Evolutionary conservation across 768 basidiomycete species (phyloP).

Genomic region (Lactifluus pinguis): DNA sequence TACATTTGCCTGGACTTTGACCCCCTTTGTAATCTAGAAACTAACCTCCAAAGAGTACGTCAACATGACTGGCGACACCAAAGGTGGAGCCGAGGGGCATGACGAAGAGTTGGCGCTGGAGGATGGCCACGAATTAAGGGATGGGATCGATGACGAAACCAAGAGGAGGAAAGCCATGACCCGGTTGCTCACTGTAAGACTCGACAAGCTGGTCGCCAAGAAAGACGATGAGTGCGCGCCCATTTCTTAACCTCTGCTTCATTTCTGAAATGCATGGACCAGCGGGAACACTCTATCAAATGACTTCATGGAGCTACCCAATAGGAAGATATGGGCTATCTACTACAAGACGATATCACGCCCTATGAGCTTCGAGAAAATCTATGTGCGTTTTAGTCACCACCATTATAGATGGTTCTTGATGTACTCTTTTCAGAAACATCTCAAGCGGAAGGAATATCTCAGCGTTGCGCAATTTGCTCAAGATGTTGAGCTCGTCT

Average conservation of each 20-base stretch:
- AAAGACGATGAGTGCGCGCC: conserved; percentile 57
- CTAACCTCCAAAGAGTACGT: conserved; percentile 38
- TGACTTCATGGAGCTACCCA: conserved; percentile 81
- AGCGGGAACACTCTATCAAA: conserved; percentile 61
- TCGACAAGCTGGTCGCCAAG: conserved; percentile 67
- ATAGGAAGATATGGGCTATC: conserved; percentile 64
- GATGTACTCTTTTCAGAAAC: conserved; percentile 44
- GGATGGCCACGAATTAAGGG: conserved; percentile 35
- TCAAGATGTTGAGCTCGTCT: conserved; percentile 82
- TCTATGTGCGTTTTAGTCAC: conserved; percentile 47
- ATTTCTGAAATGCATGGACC: not conserved
- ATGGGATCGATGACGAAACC: conserved; percentile 35
- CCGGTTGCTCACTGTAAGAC: conserved; percentile 54
- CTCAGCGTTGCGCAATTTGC: conserved; percentile 58
- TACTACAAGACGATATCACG: conserved; percentile 77
- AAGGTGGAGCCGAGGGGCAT: conserved; percentile 28
- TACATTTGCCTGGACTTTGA: conserved; percentile 4
- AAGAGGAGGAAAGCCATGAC: conserved; percentile 52
- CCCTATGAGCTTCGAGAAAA: conserved; percentile 69
- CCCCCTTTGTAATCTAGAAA: conserved; percentile 31
- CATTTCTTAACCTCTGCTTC: not conserved
- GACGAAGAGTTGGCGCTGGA: conserved; percentile 24
- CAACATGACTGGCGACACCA: conserved; percentile 35
- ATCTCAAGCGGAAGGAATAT: conserved; percentile 76
- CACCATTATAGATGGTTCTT: conserved; percentile 3